Evolutionary conservation across 805 yeast genomes (phyloP).

Genomic region (Candida succiphila): DNA sequence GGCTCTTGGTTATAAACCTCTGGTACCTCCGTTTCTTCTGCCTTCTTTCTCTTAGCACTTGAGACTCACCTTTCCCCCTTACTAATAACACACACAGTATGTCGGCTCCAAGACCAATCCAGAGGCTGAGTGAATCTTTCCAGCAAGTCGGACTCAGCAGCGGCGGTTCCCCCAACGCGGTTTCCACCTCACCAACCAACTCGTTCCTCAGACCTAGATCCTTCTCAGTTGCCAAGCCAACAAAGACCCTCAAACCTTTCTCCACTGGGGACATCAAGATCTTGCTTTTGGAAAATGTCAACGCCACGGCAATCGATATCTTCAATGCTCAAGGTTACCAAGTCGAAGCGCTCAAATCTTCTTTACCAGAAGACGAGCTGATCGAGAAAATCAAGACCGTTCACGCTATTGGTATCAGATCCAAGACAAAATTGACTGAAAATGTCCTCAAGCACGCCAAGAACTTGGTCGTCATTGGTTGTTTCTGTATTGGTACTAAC

Average conservation of each 20-base stretch:
- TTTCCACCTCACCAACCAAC: conserved; percentile 70
- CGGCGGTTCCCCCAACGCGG: conserved; percentile 51
- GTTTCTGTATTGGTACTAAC: conserved; percentile 99
- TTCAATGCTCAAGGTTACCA: conserved; percentile 90
- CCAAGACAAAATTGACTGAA: conserved; percentile 84
- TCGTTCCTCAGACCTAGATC: conserved; percentile 38
- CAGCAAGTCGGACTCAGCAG: conserved; percentile 32
- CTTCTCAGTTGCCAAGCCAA: conserved; percentile 35
- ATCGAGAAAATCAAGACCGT: conserved; percentile 89
- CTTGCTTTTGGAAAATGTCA: conserved; percentile 84
- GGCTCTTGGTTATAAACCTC: too few relatives aligned
- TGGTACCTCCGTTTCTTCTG: too few relatives aligned
- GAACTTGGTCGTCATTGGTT: conserved; percentile 84
- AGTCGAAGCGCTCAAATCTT: conserved; percentile 85
- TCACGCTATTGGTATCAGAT: conserved; percentile 96
- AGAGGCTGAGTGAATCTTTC: conserved; percentile 42
- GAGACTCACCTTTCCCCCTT: too few relatives aligned
- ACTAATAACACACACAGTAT: conserved; percentile 31
- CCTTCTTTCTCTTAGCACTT: too few relatives aligned
- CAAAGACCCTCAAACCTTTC: conserved; percentile 83
- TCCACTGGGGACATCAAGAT: conserved; percentile 93
- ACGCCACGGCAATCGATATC: conserved; percentile 81
- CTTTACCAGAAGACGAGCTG: conserved; percentile 86
- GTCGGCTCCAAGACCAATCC: conserved; percentile 63
- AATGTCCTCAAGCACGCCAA: conserved; percentile 77